Evolutionary conservation across 2,329 filamentous ascomycete genomes (phyloP), one percentile per base, ranked within the genome.

Genomic region (Colletotrichum phormii): DNA sequence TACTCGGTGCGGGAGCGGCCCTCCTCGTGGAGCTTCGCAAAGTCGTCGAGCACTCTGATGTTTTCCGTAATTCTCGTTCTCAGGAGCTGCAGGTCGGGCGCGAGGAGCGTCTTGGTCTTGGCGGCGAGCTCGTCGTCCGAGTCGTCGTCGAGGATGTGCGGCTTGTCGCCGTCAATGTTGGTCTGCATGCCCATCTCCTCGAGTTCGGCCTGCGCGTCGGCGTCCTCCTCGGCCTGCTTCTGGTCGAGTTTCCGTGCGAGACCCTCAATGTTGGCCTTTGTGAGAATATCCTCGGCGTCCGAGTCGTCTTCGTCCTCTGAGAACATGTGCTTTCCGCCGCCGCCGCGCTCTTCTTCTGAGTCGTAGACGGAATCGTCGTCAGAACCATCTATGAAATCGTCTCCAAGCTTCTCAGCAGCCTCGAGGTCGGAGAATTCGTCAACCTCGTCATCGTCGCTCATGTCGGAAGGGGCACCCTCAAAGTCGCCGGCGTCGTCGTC

Each of bases 211-310:
- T 95, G 91, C 29, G 94, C 95, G 74, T 95, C 94, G 29, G 92
- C 95, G 22, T 92, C 94, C 75, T 98, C 94, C 73, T 93, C 89
- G 57, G 93, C 93, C 79, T 89, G 86, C 80, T 97, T 87, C 78
- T 90, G 87, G 81, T 99, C 96, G 70, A 99, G 84, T 82, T 95
- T 96, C 77, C 91, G 89, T 67, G 96, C 95, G 68, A 99, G 86
- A 71, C 97, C 97, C 78, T 93, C 97, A 75, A 99, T 98, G 82
- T 99, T 99, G 75, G 97, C 97, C 1, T 95, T 95, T 64, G 95
- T 99, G 76, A 99, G 89, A 81, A 92, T 93, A 84, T 98, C 95
- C 83, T 98, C 95, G 5, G 91, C 92, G 77, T 97, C 95, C 1
- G 93, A 95, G 64, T 95, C 92, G 75, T 96, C 94, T 77, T 97